Evolutionary conservation across 257 asterid genomes (phyloP).

Genomic region (Rhazya stricta): DNA sequence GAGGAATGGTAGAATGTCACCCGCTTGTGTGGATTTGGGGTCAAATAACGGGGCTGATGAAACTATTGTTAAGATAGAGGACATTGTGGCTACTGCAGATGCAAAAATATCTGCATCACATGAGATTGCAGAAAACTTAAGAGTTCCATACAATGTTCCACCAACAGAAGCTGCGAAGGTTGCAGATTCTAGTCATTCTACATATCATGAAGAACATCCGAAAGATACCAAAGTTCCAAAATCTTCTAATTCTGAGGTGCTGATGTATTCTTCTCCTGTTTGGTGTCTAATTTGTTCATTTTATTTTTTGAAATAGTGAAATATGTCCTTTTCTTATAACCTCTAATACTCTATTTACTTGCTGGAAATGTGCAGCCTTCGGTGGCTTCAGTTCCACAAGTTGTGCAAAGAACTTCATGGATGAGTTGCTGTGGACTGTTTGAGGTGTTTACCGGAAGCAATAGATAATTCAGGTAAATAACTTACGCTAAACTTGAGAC

Average conservation of each 20-base stretch:
- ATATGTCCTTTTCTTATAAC: conserved; percentile 5
- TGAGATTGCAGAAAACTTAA: conserved; percentile 22
- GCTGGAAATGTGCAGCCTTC: conserved; percentile 36
- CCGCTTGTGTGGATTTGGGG: conserved; percentile 3
- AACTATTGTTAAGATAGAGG: conserved; percentile 6
- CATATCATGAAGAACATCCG: conserved; percentile 6
- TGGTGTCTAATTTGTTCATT: conserved; percentile 6
- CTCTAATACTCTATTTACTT: neutral
- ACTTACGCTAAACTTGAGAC: neutral
- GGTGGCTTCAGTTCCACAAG: conserved; percentile 27
- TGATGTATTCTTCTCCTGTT: conserved; percentile 3
- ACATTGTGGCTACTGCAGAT: conserved; percentile 15
- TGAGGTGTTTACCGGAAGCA: conserved; percentile 42
- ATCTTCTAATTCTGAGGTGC: conserved; percentile 35
- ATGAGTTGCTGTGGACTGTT: conserved; percentile 67
- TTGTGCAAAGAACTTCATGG: conserved; percentile 54
- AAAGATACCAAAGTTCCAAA: conserved; percentile 37
- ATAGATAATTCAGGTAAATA: conserved; percentile 34
- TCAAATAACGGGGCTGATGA: conserved; percentile 10
- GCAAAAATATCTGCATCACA: conserved; percentile 11
- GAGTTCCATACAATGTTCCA: conserved; percentile 16
- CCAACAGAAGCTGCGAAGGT: conserved; percentile 5
- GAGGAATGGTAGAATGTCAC: conserved; percentile 4
- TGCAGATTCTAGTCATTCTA: conserved; percentile 12
- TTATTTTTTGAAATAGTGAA: neutral